Conservation (phyloP, 1,139 yeast species). For the Oligophagozyma castellii region DNA sequence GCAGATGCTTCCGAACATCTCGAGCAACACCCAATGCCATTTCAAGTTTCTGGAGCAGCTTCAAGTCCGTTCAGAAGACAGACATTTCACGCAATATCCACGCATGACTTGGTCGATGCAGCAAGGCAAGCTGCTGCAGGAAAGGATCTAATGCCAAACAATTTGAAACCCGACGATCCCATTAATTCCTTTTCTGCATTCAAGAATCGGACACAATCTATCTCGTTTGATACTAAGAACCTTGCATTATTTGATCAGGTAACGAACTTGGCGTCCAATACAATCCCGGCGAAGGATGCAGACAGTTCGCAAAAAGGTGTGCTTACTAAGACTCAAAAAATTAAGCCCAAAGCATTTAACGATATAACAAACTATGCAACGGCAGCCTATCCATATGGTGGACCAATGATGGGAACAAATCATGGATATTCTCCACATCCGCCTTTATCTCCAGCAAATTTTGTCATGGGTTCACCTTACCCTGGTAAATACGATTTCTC, state of each 20-base stretch:
- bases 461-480: constrained; percentile 22
- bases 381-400: constrained; percentile 26
- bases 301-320: too few species aligned
- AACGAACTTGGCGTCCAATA: too few species aligned
- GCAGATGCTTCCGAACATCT: constrained; percentile 5
- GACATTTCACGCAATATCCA: constrained; percentile 29
- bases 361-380: constrained; percentile 11
- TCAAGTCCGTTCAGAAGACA: constrained; percentile 25
- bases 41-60: constrained; percentile 8
- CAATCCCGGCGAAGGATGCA: too few species aligned
- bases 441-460: constrained; percentile 11
- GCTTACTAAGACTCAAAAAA: too few species aligned
- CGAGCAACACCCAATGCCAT: constrained; percentile 5
- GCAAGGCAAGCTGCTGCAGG: constrained; percentile 6
- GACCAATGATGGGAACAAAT: constrained; percentile 22
- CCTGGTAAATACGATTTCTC: constrained; percentile 23
- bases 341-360: too few species aligned
- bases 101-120: constrained; percentile 23
- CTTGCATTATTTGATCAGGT: too few species aligned
- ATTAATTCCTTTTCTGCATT: constrained; percentile 8
- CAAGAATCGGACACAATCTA: constrained; percentile 18
- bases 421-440: constrained; percentile 15
- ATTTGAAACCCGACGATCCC: constrained; percentile 3
- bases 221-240: constrained; percentile 12
- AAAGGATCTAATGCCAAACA: background rate